Conservation (phyloP, 352 stramenopile species). For the Phytophthora tubulina region DNA sequence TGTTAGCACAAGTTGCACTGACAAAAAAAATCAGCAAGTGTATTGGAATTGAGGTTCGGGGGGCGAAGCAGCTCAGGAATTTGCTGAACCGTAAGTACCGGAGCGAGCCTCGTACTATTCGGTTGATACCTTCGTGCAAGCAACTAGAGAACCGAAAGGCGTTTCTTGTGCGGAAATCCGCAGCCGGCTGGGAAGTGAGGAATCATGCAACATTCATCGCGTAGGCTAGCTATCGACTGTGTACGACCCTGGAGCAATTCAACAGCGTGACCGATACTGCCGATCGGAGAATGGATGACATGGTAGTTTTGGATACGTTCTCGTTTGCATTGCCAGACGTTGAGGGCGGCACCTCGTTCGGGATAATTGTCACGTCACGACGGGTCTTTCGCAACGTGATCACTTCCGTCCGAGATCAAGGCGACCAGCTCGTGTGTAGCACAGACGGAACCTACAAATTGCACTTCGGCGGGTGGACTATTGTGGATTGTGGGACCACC, state of each 20-base stretch:
- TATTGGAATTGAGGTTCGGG: too few species aligned
- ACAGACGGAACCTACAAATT: neutral
- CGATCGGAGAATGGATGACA: neutral
- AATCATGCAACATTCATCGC: neutral
- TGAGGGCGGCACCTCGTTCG: neutral
- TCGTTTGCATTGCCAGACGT: neutral
- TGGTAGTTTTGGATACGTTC: neutral
- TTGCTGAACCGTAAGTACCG: neutral
- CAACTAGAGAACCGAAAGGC: conserved; percentile 3
- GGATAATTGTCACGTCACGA: neutral
- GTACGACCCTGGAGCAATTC: too few species aligned
- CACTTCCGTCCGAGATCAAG: neutral
- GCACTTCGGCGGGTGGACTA: conserved; percentile 1
- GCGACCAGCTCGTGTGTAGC: neutral
- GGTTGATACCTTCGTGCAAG: neutral
- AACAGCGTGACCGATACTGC: too few species aligned
- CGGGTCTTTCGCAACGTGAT: neutral
- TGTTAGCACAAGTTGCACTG: too few species aligned
- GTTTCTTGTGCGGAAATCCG: neutral
- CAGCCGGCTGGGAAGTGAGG: neutral
- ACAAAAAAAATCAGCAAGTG: too few species aligned
- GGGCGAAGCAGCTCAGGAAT: neutral
- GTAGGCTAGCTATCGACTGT: neutral
- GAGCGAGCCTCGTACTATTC: neutral
- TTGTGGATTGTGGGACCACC: neutral